phyloP scores from a whole-genome alignment of 345 rosid genomes.

The Populus nigra region DNA sequence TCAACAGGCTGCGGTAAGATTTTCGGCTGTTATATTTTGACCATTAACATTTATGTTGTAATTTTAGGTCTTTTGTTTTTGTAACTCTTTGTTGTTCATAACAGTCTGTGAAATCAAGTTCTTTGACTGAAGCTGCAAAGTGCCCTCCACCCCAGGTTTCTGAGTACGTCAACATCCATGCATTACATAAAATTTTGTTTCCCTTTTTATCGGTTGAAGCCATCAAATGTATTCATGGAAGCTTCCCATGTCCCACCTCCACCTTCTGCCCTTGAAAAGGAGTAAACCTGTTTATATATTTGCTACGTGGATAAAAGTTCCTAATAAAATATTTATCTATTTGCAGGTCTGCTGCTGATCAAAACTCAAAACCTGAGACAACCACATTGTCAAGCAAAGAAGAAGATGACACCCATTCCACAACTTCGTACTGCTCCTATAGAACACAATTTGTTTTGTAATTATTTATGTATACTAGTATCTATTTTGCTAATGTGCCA shows the following conservation, averaged over 20 bases:
- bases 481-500: not conserved
- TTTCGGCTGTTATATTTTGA: constrained; percentile 1
- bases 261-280: not conserved
- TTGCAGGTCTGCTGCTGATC: constrained; percentile 53
- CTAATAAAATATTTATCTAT: not conserved
- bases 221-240: not conserved
- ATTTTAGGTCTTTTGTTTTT: not conserved
- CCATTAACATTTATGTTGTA: not conserved
- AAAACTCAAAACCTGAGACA: constrained; percentile 41
- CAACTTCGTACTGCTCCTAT: constrained; percentile 62
- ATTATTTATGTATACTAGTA: not conserved
- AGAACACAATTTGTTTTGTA: not conserved
- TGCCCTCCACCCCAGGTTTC: constrained; percentile 30
- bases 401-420: constrained; percentile 77
- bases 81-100: constrained; percentile 15
- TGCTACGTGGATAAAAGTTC: not conserved
- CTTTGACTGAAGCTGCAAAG: constrained; percentile 34
- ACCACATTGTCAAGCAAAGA: constrained; percentile 49
- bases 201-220: not conserved
- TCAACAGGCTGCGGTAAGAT: constrained; percentile 41
- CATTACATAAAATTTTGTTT: not conserved
- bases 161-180: constrained; percentile 45
- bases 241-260: not conserved
- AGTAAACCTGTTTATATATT: not conserved
- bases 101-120: constrained; percentile 46